phyloP scores from a whole-genome alignment of 148 eudicot genomes.

The Rhododendron simsii region DNA sequence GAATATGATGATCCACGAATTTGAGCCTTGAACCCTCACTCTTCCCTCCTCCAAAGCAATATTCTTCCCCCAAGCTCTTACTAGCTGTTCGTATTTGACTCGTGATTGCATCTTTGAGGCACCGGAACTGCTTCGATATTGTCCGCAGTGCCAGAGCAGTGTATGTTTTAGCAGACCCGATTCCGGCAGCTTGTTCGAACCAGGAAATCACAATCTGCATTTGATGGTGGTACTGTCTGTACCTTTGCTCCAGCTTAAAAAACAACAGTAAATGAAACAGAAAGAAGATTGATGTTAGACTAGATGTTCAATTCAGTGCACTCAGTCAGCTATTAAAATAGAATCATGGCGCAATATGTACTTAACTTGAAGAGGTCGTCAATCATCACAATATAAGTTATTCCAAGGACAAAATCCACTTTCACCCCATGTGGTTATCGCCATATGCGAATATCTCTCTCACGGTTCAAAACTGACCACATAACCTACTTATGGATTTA shows the following conservation, averaged over 20 bases:
- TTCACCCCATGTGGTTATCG: too few relatives aligned
- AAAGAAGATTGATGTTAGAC: not conserved
- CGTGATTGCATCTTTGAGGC: conserved; percentile 62
- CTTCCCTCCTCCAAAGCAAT: conserved; percentile 43
- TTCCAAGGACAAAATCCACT: too few relatives aligned
- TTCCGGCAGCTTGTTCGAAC: conserved; percentile 68
- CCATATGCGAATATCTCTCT: too few relatives aligned
- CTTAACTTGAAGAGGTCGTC: not conserved
- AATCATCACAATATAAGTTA: not conserved
- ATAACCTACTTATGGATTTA: too few relatives aligned
- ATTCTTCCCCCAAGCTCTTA: conserved; percentile 65
- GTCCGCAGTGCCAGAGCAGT: conserved; percentile 71
- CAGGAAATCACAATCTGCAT: conserved; percentile 72
- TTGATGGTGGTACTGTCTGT: conserved; percentile 78
- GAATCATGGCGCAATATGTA: not conserved
- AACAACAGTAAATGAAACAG: not conserved
- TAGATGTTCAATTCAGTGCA: not conserved
- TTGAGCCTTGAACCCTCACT: conserved; percentile 63
- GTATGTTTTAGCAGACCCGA: conserved; percentile 75
- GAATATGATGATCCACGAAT: conserved; percentile 65
- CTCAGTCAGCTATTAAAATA: not conserved
- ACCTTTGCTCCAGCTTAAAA: conserved; percentile 67
- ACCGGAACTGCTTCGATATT: conserved; percentile 71
- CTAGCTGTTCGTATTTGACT: conserved; percentile 49
- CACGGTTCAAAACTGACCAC: too few relatives aligned